Evolutionary conservation across 495 filamentous ascomycete genomes (phyloP), one percentile per base, ranked within the genome.

Genomic region (Clohesyomyces aquaticus): DNA sequence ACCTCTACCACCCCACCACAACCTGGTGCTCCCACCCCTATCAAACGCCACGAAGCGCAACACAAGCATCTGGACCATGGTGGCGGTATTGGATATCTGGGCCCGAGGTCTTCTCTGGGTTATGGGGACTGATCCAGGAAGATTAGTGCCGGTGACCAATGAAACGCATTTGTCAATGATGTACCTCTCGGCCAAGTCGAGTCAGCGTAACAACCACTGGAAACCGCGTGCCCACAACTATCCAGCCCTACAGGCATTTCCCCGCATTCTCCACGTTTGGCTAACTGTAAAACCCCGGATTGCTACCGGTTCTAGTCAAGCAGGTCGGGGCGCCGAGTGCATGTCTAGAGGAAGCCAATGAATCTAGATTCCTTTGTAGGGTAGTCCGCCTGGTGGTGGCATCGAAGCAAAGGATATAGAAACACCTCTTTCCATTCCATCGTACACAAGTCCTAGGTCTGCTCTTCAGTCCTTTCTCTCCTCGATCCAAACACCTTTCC

Each of bases 231-330:
- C 18, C 26, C 12, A 14, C 38, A 38, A 38, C 32, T 6, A 38
- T 14, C 14, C 32, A 38, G 32, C 32, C 32, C 14, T 38, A 14
- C 6, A 38, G 14, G 32, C 14, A 38, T 16, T 63, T 55, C 59
- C 59, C 59, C 59, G 59, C 59, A 63, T 55, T 63, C 19, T 53
- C 19, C 47, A 41, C 47, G 11, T n/a, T 35, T 21, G 26, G 23
- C 27, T 23, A 27, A 55, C 8, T 21, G 16, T 23, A 49, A 48
- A 55, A 49, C 59, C 59, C 59, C 46, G 59, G 46, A 35, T 26
- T 21, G 28, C 29, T 3, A 3, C 32, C 42, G 11, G 12, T 10
- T 63, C 27, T 19, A 26, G 26, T 2, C 47, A 28, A 22, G 29
- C 26, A 11, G n/a, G 2, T 26, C 18, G 14, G 11, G 32, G 42